Evolutionary conservation across 2,329 filamentous ascomycete species (phyloP).

Genomic region (Xylaria sp.): DNA sequence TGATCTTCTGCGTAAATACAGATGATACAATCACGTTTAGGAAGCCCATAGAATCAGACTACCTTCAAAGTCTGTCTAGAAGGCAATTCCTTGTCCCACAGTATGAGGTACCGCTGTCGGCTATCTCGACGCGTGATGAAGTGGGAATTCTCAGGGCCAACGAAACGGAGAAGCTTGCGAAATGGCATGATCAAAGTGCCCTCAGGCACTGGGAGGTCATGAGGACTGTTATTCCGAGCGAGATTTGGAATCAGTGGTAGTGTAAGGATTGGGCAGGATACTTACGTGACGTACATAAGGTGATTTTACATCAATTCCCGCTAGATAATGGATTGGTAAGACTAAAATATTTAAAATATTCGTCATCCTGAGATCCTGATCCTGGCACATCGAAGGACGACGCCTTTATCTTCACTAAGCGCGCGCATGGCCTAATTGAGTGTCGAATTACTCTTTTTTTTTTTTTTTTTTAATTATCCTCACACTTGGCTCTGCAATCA

Average conservation of each 20-base stretch:
- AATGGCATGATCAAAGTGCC: slow-evolving; percentile 80
- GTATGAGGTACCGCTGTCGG: slow-evolving; percentile 70
- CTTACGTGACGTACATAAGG: not conserved
- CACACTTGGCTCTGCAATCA: no score
- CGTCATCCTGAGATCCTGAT: not conserved
- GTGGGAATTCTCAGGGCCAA: slow-evolving; percentile 68
- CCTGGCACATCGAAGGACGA: not conserved
- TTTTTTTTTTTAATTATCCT: no score
- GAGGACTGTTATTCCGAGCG: slow-evolving; percentile 79
- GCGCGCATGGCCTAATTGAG: no score
- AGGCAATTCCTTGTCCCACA: slow-evolving; percentile 76
- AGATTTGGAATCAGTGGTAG: slow-evolving; percentile 91
- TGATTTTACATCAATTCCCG: not conserved
- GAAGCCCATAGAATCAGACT: slow-evolving; percentile 70
- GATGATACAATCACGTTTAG: slow-evolving; percentile 72
- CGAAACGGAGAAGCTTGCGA: slow-evolving; percentile 72
- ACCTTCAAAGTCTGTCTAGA: slow-evolving; percentile 76
- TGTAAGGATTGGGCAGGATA: not conserved
- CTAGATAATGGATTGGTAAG: not conserved
- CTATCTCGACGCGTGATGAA: slow-evolving; percentile 58
- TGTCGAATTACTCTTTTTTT: not conserved
- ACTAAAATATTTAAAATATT: not conserved
- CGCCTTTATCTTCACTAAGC: not conserved
- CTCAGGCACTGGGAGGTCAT: slow-evolving; percentile 92
- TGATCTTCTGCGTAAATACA: slow-evolving; percentile 87